A percentile compares a stretch with the other conserved stretches of the same genome.
phyloP scores from a whole-genome alignment of 2,329 filamentous ascomycete species.

The Fusarium sp. region DNA sequence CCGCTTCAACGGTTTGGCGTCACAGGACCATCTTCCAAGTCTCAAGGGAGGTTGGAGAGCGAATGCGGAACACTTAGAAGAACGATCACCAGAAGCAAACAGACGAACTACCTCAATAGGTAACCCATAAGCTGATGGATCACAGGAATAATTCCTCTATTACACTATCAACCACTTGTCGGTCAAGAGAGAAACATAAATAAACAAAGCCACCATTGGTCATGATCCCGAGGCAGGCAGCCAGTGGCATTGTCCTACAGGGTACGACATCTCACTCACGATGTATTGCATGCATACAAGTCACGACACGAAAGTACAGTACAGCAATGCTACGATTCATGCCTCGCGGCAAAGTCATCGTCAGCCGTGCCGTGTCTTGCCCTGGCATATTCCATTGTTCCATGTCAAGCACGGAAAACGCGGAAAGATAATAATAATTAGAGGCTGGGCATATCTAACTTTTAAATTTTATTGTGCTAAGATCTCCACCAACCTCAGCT shows the following conservation, averaged over 20 bases:
- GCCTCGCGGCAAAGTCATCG: conserved; percentile 29
- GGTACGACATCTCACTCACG: conserved; percentile 1
- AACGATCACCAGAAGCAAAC: not conserved
- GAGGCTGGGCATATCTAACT: not conserved
- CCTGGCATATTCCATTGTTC: conserved; percentile 24
- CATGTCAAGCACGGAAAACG: conserved; percentile 1
- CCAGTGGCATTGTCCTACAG: conserved; percentile 12
- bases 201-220: not conserved
- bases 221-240: not conserved
- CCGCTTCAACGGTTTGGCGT: not conserved
- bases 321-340: conserved; percentile 3
- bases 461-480: not conserved
- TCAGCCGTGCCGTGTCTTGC: conserved; percentile 17
- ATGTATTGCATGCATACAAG: conserved; percentile 27
- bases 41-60: not conserved
- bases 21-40: not conserved
- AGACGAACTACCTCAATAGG: not conserved
- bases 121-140: not conserved
- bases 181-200: conserved; percentile 7
- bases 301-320: conserved; percentile 11
- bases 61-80: not conserved
- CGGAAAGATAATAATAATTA: conserved; percentile 10
- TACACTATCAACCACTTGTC: conserved; percentile 4
- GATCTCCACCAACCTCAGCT: not conserved
- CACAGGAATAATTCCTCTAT: not conserved